These are phyloP conservation scores for Hericium rajendrae DNA, from an alignment of 768 basidiomycete species.

Conservation along the genomic window DNA sequence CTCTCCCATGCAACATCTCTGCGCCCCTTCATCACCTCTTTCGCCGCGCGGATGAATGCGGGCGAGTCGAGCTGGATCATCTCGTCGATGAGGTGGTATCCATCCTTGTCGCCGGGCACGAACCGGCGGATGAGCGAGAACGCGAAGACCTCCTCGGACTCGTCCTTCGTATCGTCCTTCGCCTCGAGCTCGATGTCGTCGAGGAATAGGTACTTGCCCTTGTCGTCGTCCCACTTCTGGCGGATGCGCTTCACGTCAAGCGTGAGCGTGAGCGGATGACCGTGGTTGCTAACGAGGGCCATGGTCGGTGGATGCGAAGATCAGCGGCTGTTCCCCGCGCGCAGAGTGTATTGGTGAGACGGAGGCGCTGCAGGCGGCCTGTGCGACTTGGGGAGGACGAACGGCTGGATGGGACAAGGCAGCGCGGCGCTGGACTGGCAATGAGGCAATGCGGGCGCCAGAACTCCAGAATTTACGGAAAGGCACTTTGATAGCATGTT, in stretches of 20 bases:
- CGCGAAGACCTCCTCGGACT: background rate
- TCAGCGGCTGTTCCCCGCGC: too few relatives aligned
- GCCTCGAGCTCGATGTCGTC: background rate
- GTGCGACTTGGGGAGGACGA: too few relatives aligned
- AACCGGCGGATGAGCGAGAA: background rate
- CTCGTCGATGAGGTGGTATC: background rate
- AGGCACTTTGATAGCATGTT: too few relatives aligned
- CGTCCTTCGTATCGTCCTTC: background rate
- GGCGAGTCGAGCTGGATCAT: background rate
- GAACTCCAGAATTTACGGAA: too few relatives aligned
- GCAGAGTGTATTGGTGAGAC: too few relatives aligned
- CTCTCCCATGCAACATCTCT: background rate
- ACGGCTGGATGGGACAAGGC: too few relatives aligned
- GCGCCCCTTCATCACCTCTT: background rate
- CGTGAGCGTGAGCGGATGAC: too few relatives aligned
- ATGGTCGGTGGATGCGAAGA: too few relatives aligned
- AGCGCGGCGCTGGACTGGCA: too few relatives aligned
- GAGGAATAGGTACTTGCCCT: background rate
- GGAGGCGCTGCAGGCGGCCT: too few relatives aligned
- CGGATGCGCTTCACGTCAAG: background rate
- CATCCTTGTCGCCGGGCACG: background rate
- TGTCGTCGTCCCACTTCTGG: background rate
- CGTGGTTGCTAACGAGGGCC: too few relatives aligned
- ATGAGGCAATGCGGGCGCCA: too few relatives aligned
- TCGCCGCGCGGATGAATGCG: background rate